These are phyloP conservation scores for Arxiozyma heterogenica DNA, from an alignment of 1,139 yeast species.

Conservation along the genomic window DNA sequence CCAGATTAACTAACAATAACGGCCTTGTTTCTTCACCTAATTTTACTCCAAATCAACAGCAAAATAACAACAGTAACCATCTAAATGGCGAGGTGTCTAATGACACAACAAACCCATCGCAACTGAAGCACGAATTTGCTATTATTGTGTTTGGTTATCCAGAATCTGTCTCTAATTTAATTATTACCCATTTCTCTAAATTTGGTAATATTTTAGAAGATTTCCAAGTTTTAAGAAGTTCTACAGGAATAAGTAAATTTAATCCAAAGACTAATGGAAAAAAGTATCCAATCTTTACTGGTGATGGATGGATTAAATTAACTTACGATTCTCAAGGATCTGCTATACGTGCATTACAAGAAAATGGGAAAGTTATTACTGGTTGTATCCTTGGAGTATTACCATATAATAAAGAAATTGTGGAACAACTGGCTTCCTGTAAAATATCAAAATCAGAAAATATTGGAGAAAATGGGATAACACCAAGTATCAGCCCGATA, in stretches of 20 bases:
- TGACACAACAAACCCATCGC: slow-evolving; percentile 10
- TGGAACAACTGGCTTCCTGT: slow-evolving; percentile 38
- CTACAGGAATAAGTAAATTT: slow-evolving; percentile 25
- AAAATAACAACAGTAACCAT: slow-evolving; percentile 6
- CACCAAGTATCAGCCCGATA: neutral
- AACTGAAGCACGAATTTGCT: slow-evolving; percentile 42
- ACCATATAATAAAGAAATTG: slow-evolving; percentile 50
- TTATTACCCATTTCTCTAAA: slow-evolving; percentile 67
- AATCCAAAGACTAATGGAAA: slow-evolving; percentile 6
- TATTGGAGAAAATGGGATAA: slow-evolving; percentile 35
- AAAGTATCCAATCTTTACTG: slow-evolving; percentile 63
- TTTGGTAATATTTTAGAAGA: slow-evolving; percentile 78
- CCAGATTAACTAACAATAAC: neutral
- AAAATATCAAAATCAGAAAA: neutral
- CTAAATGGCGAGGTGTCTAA: slow-evolving; percentile 3
- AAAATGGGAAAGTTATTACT: slow-evolving; percentile 64
- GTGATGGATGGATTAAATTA: slow-evolving; percentile 80
- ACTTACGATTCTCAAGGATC: slow-evolving; percentile 70
- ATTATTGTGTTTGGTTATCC: slow-evolving; percentile 87
- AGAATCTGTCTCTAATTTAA: slow-evolving; percentile 55
- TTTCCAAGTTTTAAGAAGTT: slow-evolving; percentile 38
- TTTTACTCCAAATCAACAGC: neutral
- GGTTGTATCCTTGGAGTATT: slow-evolving; percentile 73
- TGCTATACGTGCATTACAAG: slow-evolving; percentile 76
- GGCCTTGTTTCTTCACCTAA: neutral